These are phyloP conservation scores for Beta vulgaris DNA, from an alignment of 148 eudicot species.

Conservation along the genomic window DNA sequence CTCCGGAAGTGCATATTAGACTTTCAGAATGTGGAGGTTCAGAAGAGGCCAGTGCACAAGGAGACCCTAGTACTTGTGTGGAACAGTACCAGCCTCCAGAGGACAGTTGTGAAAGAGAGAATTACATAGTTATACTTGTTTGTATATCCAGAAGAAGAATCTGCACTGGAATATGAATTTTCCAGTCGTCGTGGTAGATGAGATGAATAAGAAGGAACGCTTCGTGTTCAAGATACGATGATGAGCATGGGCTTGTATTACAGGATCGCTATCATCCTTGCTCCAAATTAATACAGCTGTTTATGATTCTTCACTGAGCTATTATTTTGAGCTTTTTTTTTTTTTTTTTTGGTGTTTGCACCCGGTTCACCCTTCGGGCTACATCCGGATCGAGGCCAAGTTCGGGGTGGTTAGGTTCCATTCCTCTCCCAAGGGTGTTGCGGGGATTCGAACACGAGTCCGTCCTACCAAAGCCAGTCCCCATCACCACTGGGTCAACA, in stretches of 20 bases:
- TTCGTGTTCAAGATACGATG: neutral
- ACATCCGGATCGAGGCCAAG: too few species aligned
- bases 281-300: neutral
- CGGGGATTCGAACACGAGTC: too few species aligned
- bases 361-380: too few species aligned
- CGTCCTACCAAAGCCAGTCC: too few species aligned
- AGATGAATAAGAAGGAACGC: neutral
- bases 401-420: too few species aligned
- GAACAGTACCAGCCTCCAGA: constrained; percentile 53
- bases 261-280: neutral
- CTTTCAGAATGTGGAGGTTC: constrained; percentile 28
- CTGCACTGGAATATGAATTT: neutral
- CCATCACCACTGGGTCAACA: too few species aligned
- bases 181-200: neutral
- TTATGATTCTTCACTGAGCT: neutral
- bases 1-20: constrained; percentile 43
- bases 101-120: constrained; percentile 66
- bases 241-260: neutral
- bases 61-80: constrained; percentile 67
- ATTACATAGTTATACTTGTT: constrained; percentile 18
- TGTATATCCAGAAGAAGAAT: neutral
- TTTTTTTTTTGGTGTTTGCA: too few species aligned
- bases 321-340: neutral
- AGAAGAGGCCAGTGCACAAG: constrained; percentile 51
- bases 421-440: too few species aligned